A percentile compares a stretch with the other conserved stretches of the same genome.
phyloP scores from a whole-genome alignment of 495 filamentous ascomycete species.

The Daldinia vernicosa region DNA sequence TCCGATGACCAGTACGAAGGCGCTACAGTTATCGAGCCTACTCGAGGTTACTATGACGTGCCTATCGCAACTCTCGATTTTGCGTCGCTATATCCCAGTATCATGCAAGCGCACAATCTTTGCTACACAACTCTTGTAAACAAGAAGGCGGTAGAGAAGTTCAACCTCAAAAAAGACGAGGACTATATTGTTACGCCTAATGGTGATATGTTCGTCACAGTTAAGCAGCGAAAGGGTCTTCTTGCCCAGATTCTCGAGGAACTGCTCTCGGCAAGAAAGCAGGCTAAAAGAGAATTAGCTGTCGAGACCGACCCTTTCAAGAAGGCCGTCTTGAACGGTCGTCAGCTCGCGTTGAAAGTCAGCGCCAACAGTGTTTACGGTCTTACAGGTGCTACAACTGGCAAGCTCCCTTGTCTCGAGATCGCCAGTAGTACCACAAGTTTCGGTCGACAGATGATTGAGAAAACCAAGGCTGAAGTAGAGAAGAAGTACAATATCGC shows the following conservation, averaged over 20 bases:
- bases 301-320: slow-evolving; percentile 95
- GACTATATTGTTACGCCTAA: slow-evolving; percentile 98
- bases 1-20: slow-evolving; percentile 92
- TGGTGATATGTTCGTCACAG: slow-evolving; percentile 90
- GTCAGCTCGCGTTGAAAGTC: slow-evolving; percentile 94
- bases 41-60: slow-evolving; percentile 88
- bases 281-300: slow-evolving; percentile 89
- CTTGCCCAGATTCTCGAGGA: slow-evolving; percentile 96
- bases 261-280: slow-evolving; percentile 85
- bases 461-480: slow-evolving; percentile 93
- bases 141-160: slow-evolving; percentile 77
- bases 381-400: slow-evolving; percentile 93
- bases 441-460: slow-evolving; percentile 98
- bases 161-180: slow-evolving; percentile 79
- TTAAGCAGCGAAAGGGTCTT: slow-evolving; percentile 89
- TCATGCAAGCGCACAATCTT: slow-evolving; percentile 98
- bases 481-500: slow-evolving; percentile 87
- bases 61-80: slow-evolving; percentile 99
- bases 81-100: slow-evolving; percentile 96
- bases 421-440: slow-evolving; percentile 97
- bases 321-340: slow-evolving; percentile 96
- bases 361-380: slow-evolving; percentile 99
- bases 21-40: slow-evolving; percentile 97
- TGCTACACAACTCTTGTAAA: slow-evolving; percentile 96
- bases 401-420: slow-evolving; percentile 92